A percentile compares a stretch with the other conserved stretches of the same genome.
Conservation (phyloP, 768 basidiomycete species). For the Tulasnella sp. region DNA sequence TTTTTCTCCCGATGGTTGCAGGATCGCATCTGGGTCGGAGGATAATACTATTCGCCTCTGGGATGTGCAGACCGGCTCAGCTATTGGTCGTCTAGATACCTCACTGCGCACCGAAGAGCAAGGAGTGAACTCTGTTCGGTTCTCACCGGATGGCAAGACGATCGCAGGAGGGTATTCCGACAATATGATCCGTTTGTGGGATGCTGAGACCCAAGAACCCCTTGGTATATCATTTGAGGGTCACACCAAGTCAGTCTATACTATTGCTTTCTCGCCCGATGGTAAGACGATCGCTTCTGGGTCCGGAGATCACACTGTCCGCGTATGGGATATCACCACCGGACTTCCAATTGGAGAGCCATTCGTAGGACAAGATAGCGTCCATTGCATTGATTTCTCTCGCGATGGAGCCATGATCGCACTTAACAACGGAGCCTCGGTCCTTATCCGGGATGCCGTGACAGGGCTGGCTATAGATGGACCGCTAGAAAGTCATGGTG, state of each 20-base stretch:
- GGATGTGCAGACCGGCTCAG: background rate
- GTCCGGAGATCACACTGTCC: background rate
- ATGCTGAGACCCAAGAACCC: background rate
- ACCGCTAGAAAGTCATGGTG: no score
- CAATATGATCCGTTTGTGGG: background rate
- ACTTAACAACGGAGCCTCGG: no score
- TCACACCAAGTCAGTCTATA: background rate
- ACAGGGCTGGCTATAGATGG: no score
- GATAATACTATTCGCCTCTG: background rate
- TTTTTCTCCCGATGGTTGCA: background rate
- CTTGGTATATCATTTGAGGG: background rate
- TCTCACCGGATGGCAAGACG: background rate
- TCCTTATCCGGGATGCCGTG: no score
- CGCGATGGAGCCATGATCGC: background rate
- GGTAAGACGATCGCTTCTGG: background rate
- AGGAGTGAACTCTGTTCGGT: background rate
- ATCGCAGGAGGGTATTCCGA: background rate
- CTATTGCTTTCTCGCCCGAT: background rate
- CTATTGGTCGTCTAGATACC: background rate
- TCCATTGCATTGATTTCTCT: background rate
- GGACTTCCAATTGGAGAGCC: background rate
- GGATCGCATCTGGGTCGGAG: background rate
- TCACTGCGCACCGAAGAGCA: background rate
- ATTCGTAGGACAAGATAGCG: fast-evolving
- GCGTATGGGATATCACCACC: background rate